Evolutionary conservation across 805 yeast species (phyloP).

Genomic region (Debaryomyces tyrocola): DNA sequence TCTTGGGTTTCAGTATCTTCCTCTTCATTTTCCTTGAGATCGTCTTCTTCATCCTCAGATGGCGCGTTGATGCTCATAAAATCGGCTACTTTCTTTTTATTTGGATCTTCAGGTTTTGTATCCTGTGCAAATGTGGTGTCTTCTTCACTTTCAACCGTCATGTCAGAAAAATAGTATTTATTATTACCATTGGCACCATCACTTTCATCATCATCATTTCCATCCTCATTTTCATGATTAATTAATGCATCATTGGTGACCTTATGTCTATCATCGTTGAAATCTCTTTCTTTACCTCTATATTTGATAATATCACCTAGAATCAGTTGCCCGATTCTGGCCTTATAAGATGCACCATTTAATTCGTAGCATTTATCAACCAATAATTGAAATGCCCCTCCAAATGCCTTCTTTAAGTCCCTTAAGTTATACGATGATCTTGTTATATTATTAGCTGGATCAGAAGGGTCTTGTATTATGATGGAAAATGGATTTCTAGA

Average conservation of each 20-base stretch:
- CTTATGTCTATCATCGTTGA: conserved; percentile 67
- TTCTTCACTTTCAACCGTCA: conserved; percentile 39
- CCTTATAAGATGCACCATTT: conserved; percentile 62
- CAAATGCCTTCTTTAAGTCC: conserved; percentile 80
- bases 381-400: conserved; percentile 81
- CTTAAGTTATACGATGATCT: conserved; percentile 80
- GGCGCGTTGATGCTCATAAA: conserved; percentile 18
- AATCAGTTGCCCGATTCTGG: conserved; percentile 68
- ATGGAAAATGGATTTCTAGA: conserved; percentile 58
- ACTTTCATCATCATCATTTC: conserved; percentile 26
- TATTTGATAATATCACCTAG: conserved; percentile 78
- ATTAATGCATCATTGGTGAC: conserved; percentile 61
- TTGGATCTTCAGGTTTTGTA: conserved; percentile 1
- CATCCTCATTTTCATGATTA: conserved; percentile 24
- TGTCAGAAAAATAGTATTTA: conserved; percentile 44
- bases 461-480: conserved; percentile 88
- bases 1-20: conserved; percentile 10
- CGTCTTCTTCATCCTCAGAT: conserved; percentile 14
- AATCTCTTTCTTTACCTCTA: conserved; percentile 73
- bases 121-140: conserved; percentile 5
- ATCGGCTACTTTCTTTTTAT: conserved; percentile 4
- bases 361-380: conserved; percentile 74
- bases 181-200: conserved; percentile 40
- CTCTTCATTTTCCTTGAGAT: conserved; percentile 7
- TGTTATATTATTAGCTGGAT: conserved; percentile 77